Evolutionary conservation across 192 early-diverging fungal genomes (phyloP).

Genomic region (Mortierella alpina): DNA sequence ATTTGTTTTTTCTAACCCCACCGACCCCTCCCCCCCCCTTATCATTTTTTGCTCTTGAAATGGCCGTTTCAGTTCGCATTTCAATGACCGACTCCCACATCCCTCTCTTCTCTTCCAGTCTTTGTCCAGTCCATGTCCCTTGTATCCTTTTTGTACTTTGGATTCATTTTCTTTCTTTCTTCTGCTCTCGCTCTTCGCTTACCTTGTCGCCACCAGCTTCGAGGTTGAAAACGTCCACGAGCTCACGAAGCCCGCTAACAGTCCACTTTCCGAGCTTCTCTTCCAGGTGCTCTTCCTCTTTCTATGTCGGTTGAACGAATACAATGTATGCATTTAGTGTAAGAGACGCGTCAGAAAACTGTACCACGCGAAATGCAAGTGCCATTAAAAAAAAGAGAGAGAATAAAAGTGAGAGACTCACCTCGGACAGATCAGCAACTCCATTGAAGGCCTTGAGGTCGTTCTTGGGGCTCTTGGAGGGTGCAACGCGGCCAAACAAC

Average conservation of each 20-base stretch:
- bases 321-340: not conserved
- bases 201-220: constrained; percentile 51
- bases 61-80: no score
- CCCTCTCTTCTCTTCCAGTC: no score
- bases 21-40: no score
- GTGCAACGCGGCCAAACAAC: constrained; percentile 30
- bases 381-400: not conserved
- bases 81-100: no score
- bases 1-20: no score
- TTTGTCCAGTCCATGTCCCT: no score
- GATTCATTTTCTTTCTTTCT: not conserved
- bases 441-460: constrained; percentile 46
- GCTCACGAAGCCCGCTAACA: constrained; percentile 46
- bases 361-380: not conserved
- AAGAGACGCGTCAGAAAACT: not conserved
- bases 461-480: constrained; percentile 42
- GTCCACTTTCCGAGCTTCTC: constrained; percentile 54
- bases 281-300: constrained; percentile 42
- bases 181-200: not conserved
- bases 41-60: no score
- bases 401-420: constrained; percentile 4
- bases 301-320: constrained; percentile 11
- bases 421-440: constrained; percentile 37
- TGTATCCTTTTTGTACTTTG: no score
- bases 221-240: constrained; percentile 49